These are phyloP conservation scores for Suhomyces bolitotheri DNA, from an alignment of 1,139 yeast species.

Conservation along the genomic window DNA sequence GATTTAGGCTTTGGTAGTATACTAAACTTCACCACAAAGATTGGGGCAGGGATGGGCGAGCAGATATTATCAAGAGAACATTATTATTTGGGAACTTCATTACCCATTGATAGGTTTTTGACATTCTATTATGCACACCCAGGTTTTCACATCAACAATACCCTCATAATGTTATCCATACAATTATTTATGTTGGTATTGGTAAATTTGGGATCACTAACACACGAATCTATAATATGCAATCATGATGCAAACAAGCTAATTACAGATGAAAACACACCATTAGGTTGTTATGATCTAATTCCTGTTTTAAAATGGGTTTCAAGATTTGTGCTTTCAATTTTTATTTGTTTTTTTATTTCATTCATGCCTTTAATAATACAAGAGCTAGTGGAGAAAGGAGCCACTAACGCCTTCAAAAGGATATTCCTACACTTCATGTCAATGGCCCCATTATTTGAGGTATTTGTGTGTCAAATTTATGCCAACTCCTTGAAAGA, in stretches of 20 bases:
- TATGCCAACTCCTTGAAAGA: constrained; percentile 70
- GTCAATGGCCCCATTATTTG: constrained; percentile 81
- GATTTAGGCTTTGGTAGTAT: constrained; percentile 87
- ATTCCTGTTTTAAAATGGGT: constrained; percentile 81
- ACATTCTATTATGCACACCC: constrained; percentile 92
- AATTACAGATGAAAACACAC: constrained; percentile 59
- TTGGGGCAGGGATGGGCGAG: constrained; percentile 96
- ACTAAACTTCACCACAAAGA: constrained; percentile 79
- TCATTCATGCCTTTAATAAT: constrained; percentile 78
- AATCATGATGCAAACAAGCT: constrained; percentile 54
- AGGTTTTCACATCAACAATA: constrained; percentile 83
- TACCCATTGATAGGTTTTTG: constrained; percentile 77
- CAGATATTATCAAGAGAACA: constrained; percentile 84
- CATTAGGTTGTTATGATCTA: constrained; percentile 75
- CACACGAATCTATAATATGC: constrained; percentile 61
- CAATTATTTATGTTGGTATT: constrained; percentile 69
- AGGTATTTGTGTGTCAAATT: constrained; percentile 83
- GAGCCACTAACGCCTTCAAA: constrained; percentile 59
- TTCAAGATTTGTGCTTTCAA: constrained; percentile 74
- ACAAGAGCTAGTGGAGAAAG: constrained; percentile 80
- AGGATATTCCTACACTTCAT: constrained; percentile 64
- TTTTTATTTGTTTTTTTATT: constrained; percentile 79
- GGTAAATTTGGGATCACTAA: constrained; percentile 66
- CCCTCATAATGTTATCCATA: constrained; percentile 74
- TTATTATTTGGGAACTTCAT: constrained; percentile 73